These are phyloP conservation scores for Oryza australiensis DNA, from an alignment of 176 grass and related monocot species.

Conservation along the genomic window DNA sequence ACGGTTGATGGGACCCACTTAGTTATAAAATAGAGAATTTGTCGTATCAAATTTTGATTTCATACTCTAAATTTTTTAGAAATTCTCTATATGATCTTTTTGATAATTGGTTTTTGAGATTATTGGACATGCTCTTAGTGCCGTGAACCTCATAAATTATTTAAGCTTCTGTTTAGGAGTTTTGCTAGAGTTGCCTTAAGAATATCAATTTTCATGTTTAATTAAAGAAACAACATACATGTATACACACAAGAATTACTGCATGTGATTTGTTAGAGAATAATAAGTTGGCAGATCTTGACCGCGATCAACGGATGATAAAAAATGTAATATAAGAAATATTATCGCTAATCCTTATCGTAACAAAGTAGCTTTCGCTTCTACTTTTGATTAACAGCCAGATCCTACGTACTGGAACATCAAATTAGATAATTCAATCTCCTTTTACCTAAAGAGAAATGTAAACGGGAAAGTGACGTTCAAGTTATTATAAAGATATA, in stretches of 20 bases:
- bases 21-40: too few relatives aligned
- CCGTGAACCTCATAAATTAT: too few relatives aligned
- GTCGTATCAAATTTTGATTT: too few relatives aligned
- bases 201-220: background rate
- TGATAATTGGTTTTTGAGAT: too few relatives aligned
- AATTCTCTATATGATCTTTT: too few relatives aligned
- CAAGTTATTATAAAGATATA: background rate
- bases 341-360: constrained; percentile 2
- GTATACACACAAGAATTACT: background rate
- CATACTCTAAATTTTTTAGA: too few relatives aligned
- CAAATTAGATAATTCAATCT: background rate
- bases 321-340: constrained; percentile 29
- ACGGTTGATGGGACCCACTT: too few relatives aligned
- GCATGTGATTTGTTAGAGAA: background rate
- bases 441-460: background rate
- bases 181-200: background rate
- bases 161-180: too few relatives aligned
- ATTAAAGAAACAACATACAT: background rate
- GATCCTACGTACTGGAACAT: background rate
- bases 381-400: background rate
- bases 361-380: constrained; percentile 6
- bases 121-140: too few relatives aligned
- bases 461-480: background rate
- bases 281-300: background rate
- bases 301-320: background rate